Conservation (phyloP, 257 asterid genomes). For the Eucommia ulmoides region DNA sequence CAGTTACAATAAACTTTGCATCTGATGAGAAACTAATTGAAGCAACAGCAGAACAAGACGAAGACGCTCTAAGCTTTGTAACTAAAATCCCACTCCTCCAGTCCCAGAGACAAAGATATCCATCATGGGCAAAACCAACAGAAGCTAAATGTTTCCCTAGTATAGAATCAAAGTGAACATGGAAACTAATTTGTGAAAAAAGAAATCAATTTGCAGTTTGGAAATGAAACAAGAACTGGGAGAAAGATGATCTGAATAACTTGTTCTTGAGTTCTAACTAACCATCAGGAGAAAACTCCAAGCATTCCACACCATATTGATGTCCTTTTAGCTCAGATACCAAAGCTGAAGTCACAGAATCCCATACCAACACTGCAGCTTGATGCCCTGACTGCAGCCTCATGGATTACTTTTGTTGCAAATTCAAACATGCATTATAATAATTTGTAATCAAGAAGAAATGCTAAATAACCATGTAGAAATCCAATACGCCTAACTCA, state of each 20-base stretch:
- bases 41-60: constrained; percentile 34
- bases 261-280: constrained; percentile 19
- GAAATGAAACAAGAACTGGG: constrained; percentile 1
- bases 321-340: constrained; percentile 50
- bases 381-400: constrained; percentile 45
- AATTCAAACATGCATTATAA: no score
- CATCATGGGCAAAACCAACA: constrained; percentile 58
- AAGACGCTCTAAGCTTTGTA: constrained; percentile 37
- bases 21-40: constrained; percentile 41
- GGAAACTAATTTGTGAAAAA: constrained; percentile 2
- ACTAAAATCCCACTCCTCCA: constrained; percentile 31
- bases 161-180: no score
- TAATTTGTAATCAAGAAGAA: no score
- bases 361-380: constrained; percentile 53
- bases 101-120: constrained; percentile 60
- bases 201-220: constrained; percentile 1
- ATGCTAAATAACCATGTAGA: no score
- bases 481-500: no score
- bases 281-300: constrained; percentile 63
- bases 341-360: constrained; percentile 24
- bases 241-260: constrained; percentile 4
- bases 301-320: constrained; percentile 51
- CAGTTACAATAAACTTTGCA: constrained; percentile 35
- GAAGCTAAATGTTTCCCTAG: constrained; percentile 52
- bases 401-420: no score